These are phyloP conservation scores for Capronia americana DNA, from an alignment of 2,329 filamentous ascomycete genomes.

Conservation along the genomic window DNA sequence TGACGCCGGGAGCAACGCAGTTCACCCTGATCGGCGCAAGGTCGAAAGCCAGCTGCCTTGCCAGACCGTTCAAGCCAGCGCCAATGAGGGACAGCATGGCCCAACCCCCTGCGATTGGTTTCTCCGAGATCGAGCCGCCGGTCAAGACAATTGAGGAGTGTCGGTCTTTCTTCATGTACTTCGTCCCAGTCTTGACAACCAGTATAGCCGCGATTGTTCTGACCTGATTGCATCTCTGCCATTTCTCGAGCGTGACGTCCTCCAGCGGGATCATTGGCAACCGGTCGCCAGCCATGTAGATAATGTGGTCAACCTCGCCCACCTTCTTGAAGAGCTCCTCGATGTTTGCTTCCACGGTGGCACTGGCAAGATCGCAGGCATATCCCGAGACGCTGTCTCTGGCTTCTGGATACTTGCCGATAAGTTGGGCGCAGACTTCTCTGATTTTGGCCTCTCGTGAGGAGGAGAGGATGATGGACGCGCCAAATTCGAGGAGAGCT, in stretches of 20 bases:
- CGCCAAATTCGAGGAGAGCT: conserved; percentile 61
- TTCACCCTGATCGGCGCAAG: conserved; percentile 70
- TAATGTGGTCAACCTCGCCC: conserved; percentile 59
- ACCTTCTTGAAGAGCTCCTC: conserved; percentile 49
- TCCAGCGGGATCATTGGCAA: conserved; percentile 50
- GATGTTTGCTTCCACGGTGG: conserved; percentile 57
- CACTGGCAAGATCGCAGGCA: conserved; percentile 56
- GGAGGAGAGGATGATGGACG: conserved; percentile 65
- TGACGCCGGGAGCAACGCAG: conserved; percentile 62
- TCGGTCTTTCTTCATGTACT: conserved; percentile 52
- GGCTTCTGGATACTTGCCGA: conserved; percentile 52
- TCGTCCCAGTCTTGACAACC: conserved; percentile 55
- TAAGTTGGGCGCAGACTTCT: conserved; percentile 54
- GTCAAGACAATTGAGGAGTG: conserved; percentile 63
- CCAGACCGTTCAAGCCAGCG: conserved; percentile 60
- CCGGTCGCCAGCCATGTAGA: conserved; percentile 63
- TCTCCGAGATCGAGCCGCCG: conserved; percentile 59
- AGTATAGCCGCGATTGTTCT: conserved; percentile 60
- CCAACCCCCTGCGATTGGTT: conserved; percentile 59
- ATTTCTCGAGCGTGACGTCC: conserved; percentile 51
- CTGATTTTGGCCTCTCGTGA: conserved; percentile 60
- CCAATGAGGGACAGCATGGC: conserved; percentile 56
- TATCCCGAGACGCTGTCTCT: conserved; percentile 50
- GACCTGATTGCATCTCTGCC: conserved; percentile 55
- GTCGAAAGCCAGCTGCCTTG: conserved; percentile 65